Evolutionary conservation across 179 eudicot genomes (phyloP), one percentile per base, ranked within the genome.

Genomic region (Silene vulgaris): DNA sequence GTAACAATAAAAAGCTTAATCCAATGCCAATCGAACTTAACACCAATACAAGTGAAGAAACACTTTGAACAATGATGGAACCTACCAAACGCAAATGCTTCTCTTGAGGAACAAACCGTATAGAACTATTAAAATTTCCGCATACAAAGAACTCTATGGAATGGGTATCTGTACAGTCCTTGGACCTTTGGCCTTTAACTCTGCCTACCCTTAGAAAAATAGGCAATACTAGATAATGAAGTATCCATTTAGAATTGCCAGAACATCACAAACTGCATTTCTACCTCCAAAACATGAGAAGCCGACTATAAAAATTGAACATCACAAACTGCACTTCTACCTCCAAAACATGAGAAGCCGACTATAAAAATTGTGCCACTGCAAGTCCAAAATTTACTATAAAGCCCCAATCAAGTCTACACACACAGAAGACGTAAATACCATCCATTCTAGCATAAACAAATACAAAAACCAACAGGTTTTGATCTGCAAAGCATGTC

Each of bases 401-500:
- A 7, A 65, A n/a, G 26, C 13, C 40, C n/a, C 73, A 69, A 69
- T 4, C 29, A 50, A 48, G 48, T 48, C 73, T 54, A 45, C 19
- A 9, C 54, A 4, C 72, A 48, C 67, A 28, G 37, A 37, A 69
- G 73, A 8, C 21, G 4, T 20, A 69, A 20, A 69, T 48, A 21
- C 30, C 59, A 45, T 48, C 59, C 73, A 69, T 56, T 21, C 59
- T 6, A 9, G 19, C 69, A 32, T 14, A 66, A 66, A 30, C 37
- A 65, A 65, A 48, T 11, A 20, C 59, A 21, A 13, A 69, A 21
- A 43, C 28, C 14, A 69, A 23, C 30, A 21, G 32, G n/a, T 45
- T 8, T 30, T 21, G 19, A 21, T 69, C 72, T 69, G 35, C 45
- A 45, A 66, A 69, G 54, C 72, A 69, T 20, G 16, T 69, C 26